Conservation (phyloP, 352 stramenopile species). For the Saprolegnia parasitica region DNA sequence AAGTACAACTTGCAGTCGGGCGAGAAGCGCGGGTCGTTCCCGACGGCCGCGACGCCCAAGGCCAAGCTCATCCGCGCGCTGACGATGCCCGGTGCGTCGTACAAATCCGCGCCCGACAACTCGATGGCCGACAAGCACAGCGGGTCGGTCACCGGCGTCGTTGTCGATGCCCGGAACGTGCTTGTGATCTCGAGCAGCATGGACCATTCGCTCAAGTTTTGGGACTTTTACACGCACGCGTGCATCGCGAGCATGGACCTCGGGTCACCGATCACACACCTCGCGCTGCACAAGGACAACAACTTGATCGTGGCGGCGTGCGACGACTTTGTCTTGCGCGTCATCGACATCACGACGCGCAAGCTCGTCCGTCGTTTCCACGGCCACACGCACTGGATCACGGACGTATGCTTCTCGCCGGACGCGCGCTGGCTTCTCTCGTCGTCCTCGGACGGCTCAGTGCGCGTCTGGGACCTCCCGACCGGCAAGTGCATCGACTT, state of each 20-base stretch:
- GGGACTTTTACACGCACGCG: conserved; percentile 80
- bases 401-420: conserved; percentile 83
- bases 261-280: conserved; percentile 67
- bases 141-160: conserved; percentile 79
- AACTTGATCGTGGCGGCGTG: conserved; percentile 84
- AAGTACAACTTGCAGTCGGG: conserved; percentile 97
- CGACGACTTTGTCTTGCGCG: conserved; percentile 82
- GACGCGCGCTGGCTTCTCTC: conserved; percentile 88
- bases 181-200: conserved; percentile 77
- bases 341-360: conserved; percentile 82
- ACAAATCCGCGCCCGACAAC: conserved; percentile 27
- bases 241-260: conserved; percentile 66
- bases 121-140: conserved; percentile 45
- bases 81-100: conserved; percentile 50
- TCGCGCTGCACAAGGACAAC: conserved; percentile 80
- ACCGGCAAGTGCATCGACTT: conserved; percentile 94
- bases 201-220: conserved; percentile 88
- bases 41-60: conserved; percentile 67
- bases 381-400: conserved; percentile 78
- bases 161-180: conserved; percentile 82
- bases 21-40: conserved; percentile 86
- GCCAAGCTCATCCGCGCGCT: conserved; percentile 60
- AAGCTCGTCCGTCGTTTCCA: conserved; percentile 86
- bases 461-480: conserved; percentile 93
- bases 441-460: conserved; percentile 77